These are phyloP conservation scores for Apiospora hydei DNA, from an alignment of 2,329 filamentous ascomycete genomes.

Conservation along the genomic window DNA sequence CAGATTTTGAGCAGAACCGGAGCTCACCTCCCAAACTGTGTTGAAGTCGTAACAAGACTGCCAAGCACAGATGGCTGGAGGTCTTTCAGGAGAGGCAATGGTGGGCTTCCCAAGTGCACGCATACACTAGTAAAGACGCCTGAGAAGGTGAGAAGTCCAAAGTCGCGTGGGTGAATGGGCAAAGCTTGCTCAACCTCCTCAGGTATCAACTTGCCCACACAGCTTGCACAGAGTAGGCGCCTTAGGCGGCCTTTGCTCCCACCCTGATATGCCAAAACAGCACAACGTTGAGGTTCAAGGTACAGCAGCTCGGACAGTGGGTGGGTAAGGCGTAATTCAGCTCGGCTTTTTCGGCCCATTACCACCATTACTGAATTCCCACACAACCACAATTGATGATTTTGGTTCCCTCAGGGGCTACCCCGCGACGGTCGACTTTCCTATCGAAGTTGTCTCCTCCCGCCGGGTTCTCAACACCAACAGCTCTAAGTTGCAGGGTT, in stretches of 20 bases:
- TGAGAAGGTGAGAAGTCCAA: background rate
- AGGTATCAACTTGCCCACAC: constrained; percentile 5
- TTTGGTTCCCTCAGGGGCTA: background rate
- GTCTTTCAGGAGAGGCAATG: background rate
- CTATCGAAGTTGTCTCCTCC: background rate
- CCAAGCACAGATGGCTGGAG: background rate
- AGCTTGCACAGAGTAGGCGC: background rate
- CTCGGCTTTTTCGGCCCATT: background rate
- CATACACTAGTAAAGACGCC: background rate
- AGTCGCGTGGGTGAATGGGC: background rate
- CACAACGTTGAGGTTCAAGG: background rate
- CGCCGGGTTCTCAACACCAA: background rate
- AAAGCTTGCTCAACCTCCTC: background rate
- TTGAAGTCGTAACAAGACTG: background rate
- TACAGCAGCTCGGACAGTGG: background rate
- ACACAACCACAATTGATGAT: background rate
- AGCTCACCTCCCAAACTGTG: background rate
- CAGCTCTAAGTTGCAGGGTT: no score
- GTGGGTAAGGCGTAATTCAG: background rate
- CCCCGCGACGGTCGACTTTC: constrained; percentile 4
- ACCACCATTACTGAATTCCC: background rate
- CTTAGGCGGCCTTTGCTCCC: background rate
- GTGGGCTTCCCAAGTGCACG: background rate
- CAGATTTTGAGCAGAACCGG: background rate
- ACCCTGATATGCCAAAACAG: background rate